A percentile compares a stretch with the other conserved stretches of the same genome.
phyloP scores from a whole-genome alignment of 805 yeast genomes.

The Diddensiella santjacobensis region DNA sequence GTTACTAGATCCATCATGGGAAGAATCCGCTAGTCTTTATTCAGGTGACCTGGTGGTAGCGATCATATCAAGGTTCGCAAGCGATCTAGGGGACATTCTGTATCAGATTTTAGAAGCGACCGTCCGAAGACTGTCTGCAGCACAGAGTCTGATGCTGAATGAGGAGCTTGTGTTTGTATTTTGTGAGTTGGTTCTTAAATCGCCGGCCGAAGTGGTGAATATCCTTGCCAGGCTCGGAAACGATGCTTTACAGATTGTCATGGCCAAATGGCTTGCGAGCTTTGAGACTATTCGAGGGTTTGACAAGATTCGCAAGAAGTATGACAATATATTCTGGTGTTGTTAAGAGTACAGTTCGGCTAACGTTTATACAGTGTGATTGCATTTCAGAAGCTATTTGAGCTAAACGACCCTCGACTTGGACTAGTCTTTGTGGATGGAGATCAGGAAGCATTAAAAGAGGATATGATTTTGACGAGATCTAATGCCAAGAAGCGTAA shows the following conservation, averaged over 20 bases:
- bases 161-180: slow-evolving; percentile 72
- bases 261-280: slow-evolving; percentile 79
- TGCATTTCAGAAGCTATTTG: slow-evolving; percentile 66
- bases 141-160: slow-evolving; percentile 66
- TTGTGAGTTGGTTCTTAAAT: slow-evolving; percentile 60
- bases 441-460: slow-evolving; percentile 58
- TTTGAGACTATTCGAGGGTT: slow-evolving; percentile 80
- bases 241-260: slow-evolving; percentile 50
- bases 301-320: slow-evolving; percentile 57
- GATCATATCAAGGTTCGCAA: slow-evolving; percentile 50
- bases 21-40: slow-evolving; percentile 79
- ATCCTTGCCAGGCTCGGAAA: slow-evolving; percentile 43
- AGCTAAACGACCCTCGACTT: slow-evolving; percentile 53
- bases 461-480: slow-evolving; percentile 73
- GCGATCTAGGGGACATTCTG: slow-evolving; percentile 37
- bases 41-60: slow-evolving; percentile 66
- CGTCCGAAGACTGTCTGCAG: slow-evolving; percentile 57
- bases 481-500: slow-evolving; percentile 60
- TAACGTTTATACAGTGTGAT: slow-evolving; percentile 43
- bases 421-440: slow-evolving; percentile 63
- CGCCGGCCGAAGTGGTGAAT: slow-evolving; percentile 60
- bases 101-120: slow-evolving; percentile 69
- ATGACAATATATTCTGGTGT: slow-evolving; percentile 5
- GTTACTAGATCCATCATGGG: slow-evolving; percentile 63
- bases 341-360: slow-evolving; percentile 1